Evolutionary conservation across 139 green algal genomes (phyloP).

Genomic region (Mesostigma viride): DNA sequence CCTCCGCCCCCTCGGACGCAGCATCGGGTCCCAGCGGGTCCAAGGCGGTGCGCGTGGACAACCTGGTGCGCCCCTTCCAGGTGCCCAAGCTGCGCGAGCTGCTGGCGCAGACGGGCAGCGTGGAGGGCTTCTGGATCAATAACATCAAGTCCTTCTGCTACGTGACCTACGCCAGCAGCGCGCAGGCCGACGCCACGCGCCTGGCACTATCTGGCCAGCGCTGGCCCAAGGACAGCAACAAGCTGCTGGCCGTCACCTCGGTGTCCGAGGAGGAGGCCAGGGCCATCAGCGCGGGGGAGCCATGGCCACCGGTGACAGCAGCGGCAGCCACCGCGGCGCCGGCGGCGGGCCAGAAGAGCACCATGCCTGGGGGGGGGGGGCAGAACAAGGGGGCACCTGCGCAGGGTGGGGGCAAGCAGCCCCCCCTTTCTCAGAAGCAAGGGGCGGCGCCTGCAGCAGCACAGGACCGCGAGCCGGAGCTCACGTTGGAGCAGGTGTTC

Average conservation of each 20-base stretch:
- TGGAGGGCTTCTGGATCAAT: conserved; percentile 64
- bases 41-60: conserved; percentile 60
- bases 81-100: conserved; percentile 34
- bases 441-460: no score
- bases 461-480: not conserved
- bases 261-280: conserved; percentile 34
- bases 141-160: conserved; percentile 64
- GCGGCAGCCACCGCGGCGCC: no score
- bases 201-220: conserved; percentile 32
- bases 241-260: conserved; percentile 36
- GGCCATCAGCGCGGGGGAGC: not conserved
- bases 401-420: no score
- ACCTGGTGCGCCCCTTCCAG: conserved; percentile 67
- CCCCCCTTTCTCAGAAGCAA: no score
- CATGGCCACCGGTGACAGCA: not conserved
- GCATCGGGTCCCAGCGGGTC: no score
- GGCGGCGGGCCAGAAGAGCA: no score
- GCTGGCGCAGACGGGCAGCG: conserved; percentile 10
- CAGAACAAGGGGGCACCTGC: no score
- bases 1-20: no score
- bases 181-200: conserved; percentile 43
- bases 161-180: conserved; percentile 33
- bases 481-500: conserved; percentile 63
- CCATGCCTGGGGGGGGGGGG: no score
- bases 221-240: conserved; percentile 41